Evolutionary conservation across 768 basidiomycete genomes (phyloP).

Genomic region (Chalciporus piperatus): DNA sequence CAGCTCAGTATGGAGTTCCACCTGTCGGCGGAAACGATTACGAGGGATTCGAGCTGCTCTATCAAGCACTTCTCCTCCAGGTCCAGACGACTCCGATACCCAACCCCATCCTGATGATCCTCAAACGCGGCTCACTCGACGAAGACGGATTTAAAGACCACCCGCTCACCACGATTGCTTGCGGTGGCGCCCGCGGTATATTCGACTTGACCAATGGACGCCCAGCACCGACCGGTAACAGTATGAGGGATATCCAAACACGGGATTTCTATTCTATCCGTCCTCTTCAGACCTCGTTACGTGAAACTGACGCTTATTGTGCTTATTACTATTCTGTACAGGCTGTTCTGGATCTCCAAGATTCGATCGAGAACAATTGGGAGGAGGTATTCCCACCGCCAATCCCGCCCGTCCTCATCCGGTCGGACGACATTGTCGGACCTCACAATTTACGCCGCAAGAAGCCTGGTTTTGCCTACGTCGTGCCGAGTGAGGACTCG

Average conservation of each 20-base stretch:
- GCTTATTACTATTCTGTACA: slow-evolving; percentile 8
- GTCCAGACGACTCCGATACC: not conserved
- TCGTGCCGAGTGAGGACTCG: slow-evolving; percentile 9
- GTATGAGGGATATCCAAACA: slow-evolving; percentile 1
- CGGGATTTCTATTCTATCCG: slow-evolving; percentile 6
- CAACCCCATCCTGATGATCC: not conserved
- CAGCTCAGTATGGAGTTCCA: not conserved
- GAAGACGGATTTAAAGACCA: not conserved
- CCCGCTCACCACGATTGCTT: not conserved
- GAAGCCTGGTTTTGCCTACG: slow-evolving; percentile 3
- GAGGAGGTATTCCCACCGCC: slow-evolving; percentile 14
- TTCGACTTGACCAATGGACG: not conserved
- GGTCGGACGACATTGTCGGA: slow-evolving; percentile 14
- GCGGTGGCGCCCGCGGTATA: not conserved
- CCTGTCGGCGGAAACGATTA: not conserved
- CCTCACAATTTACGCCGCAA: not conserved
- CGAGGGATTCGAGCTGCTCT: not conserved
- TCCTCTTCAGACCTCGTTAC: not conserved
- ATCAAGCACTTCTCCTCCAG: not conserved
- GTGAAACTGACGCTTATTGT: not conserved
- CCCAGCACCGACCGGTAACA: slow-evolving; percentile 6
- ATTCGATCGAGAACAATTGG: slow-evolving; percentile 6
- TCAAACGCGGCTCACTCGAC: slow-evolving; percentile 1
- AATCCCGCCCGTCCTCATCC: slow-evolving; percentile 22
- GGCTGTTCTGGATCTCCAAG: slow-evolving; percentile 11